phyloP scores from a whole-genome alignment of 1,284 basidiomycete genomes.

The Cryptococcus wingfieldii region DNA sequence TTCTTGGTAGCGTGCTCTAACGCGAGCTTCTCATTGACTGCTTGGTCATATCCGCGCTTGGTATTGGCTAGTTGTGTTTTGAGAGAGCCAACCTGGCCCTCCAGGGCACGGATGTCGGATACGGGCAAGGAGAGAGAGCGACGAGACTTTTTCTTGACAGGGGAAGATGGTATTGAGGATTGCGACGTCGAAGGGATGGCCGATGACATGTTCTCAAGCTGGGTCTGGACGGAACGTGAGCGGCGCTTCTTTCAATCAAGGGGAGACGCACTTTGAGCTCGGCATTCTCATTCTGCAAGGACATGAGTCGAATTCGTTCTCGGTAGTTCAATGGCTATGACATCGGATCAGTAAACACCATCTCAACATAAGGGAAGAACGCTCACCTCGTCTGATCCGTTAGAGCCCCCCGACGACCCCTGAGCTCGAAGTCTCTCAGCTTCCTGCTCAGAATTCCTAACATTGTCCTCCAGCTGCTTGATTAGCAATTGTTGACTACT shows the following conservation, averaged over 20 bases:
- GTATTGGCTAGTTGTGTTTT: conserved; percentile 29
- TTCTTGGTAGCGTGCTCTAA: conserved; percentile 32
- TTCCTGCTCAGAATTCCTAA: conserved; percentile 24
- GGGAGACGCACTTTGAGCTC: conserved; percentile 19
- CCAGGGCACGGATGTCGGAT: conserved; percentile 25
- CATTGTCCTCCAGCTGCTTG: conserved; percentile 29
- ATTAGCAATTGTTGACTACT: conserved; percentile 16
- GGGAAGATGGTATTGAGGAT: background rate
- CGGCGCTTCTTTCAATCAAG: background rate
- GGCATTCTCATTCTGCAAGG: conserved; percentile 34
- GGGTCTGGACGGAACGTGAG: background rate
- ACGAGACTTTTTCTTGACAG: background rate
- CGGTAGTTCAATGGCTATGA: conserved; percentile 11
- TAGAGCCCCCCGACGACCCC: conserved; percentile 7
- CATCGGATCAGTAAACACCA: background rate
- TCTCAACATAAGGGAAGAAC: background rate
- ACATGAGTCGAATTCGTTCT: conserved; percentile 17
- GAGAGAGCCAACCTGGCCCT: conserved; percentile 26
- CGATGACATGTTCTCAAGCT: background rate
- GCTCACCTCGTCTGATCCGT: conserved; percentile 17
- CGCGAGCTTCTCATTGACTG: conserved; percentile 46
- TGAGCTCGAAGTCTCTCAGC: conserved; percentile 19
- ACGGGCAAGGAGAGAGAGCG: conserved; percentile 22
- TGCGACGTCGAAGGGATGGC: background rate
- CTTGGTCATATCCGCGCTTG: conserved; percentile 36